Evolutionary conservation across 208 protist genomes (phyloP).

Genomic region (Leishmania amazonensis): DNA sequence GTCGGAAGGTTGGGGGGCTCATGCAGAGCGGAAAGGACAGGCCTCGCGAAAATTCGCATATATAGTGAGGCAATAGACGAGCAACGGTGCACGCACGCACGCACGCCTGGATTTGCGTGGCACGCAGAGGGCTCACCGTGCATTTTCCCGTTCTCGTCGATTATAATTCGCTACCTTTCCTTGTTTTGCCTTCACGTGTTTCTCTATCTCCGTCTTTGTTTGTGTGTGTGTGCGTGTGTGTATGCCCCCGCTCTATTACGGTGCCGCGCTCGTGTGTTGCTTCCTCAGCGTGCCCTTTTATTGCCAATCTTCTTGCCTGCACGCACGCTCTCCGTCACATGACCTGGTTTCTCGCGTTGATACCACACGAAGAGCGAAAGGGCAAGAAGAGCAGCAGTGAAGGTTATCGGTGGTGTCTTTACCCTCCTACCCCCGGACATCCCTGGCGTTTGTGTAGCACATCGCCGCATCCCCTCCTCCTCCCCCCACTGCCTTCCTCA

Average conservation of each 20-base stretch:
- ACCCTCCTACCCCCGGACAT: background rate
- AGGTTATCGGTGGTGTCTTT: background rate
- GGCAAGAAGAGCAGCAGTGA: background rate
- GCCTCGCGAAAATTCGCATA: background rate
- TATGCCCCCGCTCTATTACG: background rate
- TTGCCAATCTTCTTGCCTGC: too few species aligned
- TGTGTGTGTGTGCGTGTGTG: background rate
- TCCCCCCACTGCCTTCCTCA: background rate
- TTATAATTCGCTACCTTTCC: background rate
- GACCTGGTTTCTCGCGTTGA: background rate
- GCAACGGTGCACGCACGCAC: background rate
- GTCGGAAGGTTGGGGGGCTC: background rate
- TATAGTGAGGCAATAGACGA: background rate
- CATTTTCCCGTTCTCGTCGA: constrained; percentile 1
- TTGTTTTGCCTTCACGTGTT: background rate
- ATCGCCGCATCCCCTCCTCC: background rate
- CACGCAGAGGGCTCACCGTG: background rate
- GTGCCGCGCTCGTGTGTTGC: background rate
- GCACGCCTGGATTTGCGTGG: background rate
- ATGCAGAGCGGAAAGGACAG: background rate
- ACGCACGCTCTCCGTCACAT: background rate
- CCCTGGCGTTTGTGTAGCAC: background rate
- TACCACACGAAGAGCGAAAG: background rate
- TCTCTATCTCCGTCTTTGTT: background rate
- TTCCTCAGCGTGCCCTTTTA: background rate